Evolutionary conservation across 1,284 basidiomycete genomes (phyloP), one percentile per base, ranked within the genome.

Genomic region (Sanguinoderma infundibulare): DNA sequence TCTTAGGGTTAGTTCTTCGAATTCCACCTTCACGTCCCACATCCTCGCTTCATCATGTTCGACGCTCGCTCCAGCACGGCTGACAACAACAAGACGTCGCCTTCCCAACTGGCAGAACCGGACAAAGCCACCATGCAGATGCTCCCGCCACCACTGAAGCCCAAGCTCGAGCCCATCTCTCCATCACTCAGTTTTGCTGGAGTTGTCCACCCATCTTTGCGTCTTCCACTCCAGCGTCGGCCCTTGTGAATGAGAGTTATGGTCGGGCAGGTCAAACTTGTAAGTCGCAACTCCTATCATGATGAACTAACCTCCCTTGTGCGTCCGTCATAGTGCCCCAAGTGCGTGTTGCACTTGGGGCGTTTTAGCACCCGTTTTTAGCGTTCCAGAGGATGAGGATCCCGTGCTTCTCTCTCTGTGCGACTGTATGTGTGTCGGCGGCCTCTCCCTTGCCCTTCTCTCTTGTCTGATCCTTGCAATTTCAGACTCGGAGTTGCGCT

Each of bases 191-290:
- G 47, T 15, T 55, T 35, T 32, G 49, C 49, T 10, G n/a, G n/a
- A n/a, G 34, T 49, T 24, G 56, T 14, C 35, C 34, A n/a, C 39
- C 32, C n/a, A 34, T 28, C 22, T 53, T 30, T 32, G 34, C 32
- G 10, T 22, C 17, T 12, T 2, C 49, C 1, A 14, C 54, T 24
- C 20, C 24, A 22, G 46, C 60, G 5, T 36, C 54, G 20, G 57
- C 67, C 61, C 49, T 70, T 15, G 70, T 81, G 38, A 83, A 84
- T 62, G 67, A 66, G n/a, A 74, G 79, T 59, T 83, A 86, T 68
- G 82, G 87, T 65, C 79, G 89, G 60, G 90, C 90, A 49, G 87
- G 88, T 38, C 75, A 92, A 57, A 67, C 77, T 44, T 79, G 90
- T 92, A 69, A 70, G 89, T 86, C 40, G n/a, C n/a, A n/a, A n/a